Conservation (phyloP, 1,284 basidiomycete species). For the Phlebopus sp. region DNA sequence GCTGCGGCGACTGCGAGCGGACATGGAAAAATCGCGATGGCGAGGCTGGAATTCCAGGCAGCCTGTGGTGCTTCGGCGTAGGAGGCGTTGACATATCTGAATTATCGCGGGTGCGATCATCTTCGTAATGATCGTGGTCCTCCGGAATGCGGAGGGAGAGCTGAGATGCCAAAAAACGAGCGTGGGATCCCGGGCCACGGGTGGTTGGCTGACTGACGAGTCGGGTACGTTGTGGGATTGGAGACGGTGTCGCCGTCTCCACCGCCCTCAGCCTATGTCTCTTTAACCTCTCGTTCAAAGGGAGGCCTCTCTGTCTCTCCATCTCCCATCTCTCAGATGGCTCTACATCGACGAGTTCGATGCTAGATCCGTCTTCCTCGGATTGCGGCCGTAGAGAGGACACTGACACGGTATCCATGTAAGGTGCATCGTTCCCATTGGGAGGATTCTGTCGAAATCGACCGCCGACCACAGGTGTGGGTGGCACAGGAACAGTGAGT, state of each 20-base stretch:
- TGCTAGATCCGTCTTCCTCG: conserved; percentile 27
- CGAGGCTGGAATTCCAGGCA: conserved; percentile 30
- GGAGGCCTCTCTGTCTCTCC: conserved; percentile 27
- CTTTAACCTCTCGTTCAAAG: conserved; percentile 30
- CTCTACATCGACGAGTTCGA: conserved; percentile 33
- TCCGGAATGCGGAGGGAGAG: conserved; percentile 33
- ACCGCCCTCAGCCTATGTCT: conserved; percentile 22
- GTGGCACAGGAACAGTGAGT: conserved; percentile 25
- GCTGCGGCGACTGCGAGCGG: conserved; percentile 32
- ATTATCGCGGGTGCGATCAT: conserved; percentile 30
- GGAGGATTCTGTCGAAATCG: conserved; percentile 12
- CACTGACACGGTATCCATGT: conserved; percentile 17
- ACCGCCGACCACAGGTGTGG: conserved; percentile 20
- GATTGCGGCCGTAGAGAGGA: conserved; percentile 12
- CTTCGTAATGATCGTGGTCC: conserved; percentile 29
- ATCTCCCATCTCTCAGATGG: conserved; percentile 32
- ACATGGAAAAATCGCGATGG: conserved; percentile 31
- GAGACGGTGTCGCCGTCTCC: conserved; percentile 1
- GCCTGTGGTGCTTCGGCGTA: conserved; percentile 31
- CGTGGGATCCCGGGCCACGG: conserved; percentile 28
- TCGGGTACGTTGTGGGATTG: conserved; percentile 22
- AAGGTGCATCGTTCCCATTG: conserved; percentile 26
- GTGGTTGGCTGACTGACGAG: conserved; percentile 31
- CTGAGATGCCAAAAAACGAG: conserved; percentile 32
- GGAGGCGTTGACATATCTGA: conserved; percentile 31